Evolutionary conservation across 1,139 yeast species (phyloP).

Genomic region (Geotrichum candidum): DNA sequence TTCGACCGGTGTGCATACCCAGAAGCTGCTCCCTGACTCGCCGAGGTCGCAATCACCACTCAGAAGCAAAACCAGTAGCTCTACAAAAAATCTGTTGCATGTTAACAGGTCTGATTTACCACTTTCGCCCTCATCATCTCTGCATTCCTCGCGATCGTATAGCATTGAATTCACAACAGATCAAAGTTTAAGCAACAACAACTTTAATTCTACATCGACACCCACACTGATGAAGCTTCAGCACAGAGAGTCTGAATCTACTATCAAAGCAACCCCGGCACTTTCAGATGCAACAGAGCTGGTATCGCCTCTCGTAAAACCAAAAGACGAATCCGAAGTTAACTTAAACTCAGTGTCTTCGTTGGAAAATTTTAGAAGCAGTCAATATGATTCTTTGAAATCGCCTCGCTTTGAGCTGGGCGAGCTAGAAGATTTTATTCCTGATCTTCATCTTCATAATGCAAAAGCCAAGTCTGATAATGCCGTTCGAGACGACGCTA

Average conservation of each 20-base stretch:
- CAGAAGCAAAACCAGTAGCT: not conserved
- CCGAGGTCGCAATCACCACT: not conserved
- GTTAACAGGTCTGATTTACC: not conserved
- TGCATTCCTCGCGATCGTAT: not conserved
- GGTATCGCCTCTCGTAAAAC: not conserved
- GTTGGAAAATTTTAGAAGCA: not conserved
- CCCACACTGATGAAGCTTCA: not conserved
- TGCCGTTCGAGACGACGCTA: not conserved
- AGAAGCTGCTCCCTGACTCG: not conserved
- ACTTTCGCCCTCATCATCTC: not conserved
- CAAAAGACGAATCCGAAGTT: not conserved
- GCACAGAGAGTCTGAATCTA: not conserved
- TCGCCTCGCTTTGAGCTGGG: conserved; percentile 10
- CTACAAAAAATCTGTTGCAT: not conserved
- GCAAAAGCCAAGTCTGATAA: not conserved
- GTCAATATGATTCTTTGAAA: conserved; percentile 2
- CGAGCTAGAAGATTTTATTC: conserved; percentile 10
- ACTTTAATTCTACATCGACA: not conserved
- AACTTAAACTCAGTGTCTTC: not conserved
- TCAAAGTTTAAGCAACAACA: not conserved
- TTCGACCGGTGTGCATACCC: not conserved
- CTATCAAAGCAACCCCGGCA: not conserved
- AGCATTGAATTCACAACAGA: not conserved
- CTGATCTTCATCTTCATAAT: not conserved
- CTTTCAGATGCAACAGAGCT: not conserved